phyloP scores from a whole-genome alignment of 352 stramenopile species.

The Phytopythium cucurbitacearum region DNA sequence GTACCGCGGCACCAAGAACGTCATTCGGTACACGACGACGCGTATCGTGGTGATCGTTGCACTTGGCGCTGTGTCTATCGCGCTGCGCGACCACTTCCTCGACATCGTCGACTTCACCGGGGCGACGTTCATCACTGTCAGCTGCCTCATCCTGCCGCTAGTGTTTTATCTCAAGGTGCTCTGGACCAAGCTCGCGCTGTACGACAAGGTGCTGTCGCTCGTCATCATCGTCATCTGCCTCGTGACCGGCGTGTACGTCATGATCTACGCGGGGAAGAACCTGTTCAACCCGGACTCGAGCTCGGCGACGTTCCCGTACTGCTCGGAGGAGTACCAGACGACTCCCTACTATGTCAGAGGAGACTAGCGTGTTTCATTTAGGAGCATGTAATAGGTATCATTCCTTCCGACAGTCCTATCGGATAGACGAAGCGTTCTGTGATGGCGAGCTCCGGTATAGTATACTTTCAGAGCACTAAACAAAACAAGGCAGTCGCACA shows the following conservation, averaged over 20 bases:
- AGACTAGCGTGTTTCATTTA: too few species aligned
- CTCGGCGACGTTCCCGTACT: slow-evolving; percentile 22
- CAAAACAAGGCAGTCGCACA: too few species aligned
- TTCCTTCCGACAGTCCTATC: too few species aligned
- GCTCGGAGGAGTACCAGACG: slow-evolving; percentile 20
- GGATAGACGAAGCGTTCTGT: too few species aligned
- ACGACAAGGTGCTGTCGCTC: slow-evolving; percentile 21
- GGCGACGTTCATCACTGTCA: slow-evolving; percentile 27
- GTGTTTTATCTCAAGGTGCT: slow-evolving; percentile 37
- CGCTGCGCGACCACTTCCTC: slow-evolving; percentile 21
- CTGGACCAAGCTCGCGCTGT: slow-evolving; percentile 26
- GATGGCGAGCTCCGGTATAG: too few species aligned
- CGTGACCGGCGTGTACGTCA: slow-evolving; percentile 26
- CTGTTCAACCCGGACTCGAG: slow-evolving; percentile 21
- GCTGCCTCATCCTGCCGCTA: slow-evolving; percentile 37
- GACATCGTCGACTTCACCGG: slow-evolving; percentile 43
- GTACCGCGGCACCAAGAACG: slow-evolving; percentile 23
- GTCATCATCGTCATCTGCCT: slow-evolving; percentile 24
- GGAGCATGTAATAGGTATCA: too few species aligned
- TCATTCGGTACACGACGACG: slow-evolving; percentile 22
- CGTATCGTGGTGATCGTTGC: slow-evolving; percentile 23
- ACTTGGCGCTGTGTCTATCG: slow-evolving; percentile 10
- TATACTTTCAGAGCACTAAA: too few species aligned
- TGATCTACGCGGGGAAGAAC: slow-evolving; percentile 26
- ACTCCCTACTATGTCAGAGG: slow-evolving; percentile 16